phyloP scores from a whole-genome alignment of 331 rosid species.

The Phaseolus coccineus region DNA sequence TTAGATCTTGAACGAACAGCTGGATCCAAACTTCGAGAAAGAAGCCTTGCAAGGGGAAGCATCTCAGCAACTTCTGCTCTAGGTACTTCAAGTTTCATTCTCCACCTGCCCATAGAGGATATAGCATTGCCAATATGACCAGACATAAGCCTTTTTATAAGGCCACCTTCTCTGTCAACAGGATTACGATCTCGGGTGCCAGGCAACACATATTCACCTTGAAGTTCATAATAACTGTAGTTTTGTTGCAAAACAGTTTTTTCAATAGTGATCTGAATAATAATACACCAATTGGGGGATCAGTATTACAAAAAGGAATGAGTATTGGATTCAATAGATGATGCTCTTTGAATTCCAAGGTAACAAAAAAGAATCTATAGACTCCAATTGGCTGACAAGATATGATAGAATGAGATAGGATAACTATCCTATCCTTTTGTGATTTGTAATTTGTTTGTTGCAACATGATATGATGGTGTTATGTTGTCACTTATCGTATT shows the following conservation, averaged over 20 bases:
- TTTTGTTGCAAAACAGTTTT: constrained; percentile 93
- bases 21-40: constrained; percentile 89
- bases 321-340: constrained; percentile 8
- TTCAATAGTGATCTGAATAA: constrained; percentile 82
- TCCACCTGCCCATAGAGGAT: constrained; percentile 99
- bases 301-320: constrained; percentile 31
- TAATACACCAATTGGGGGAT: constrained; percentile 35
- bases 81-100: constrained; percentile 91
- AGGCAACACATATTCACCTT: constrained; percentile 94
- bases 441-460: too few species aligned
- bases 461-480: too few species aligned
- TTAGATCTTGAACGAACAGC: constrained; percentile 91
- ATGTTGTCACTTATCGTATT: too few species aligned
- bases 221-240: constrained; percentile 94
- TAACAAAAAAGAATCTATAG: background rate
- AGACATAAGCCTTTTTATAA: constrained; percentile 77
- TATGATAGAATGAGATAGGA: too few species aligned
- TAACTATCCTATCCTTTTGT: too few species aligned
- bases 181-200: constrained; percentile 85
- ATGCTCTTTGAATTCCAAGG: background rate
- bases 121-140: constrained; percentile 88
- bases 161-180: constrained; percentile 65
- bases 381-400: too few species aligned
- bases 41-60: constrained; percentile 97
- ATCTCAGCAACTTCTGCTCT: constrained; percentile 95